These are phyloP conservation scores for Dactylellina drechsleri DNA, from an alignment of 2,329 filamentous ascomycete genomes.

Conservation along the genomic window DNA sequence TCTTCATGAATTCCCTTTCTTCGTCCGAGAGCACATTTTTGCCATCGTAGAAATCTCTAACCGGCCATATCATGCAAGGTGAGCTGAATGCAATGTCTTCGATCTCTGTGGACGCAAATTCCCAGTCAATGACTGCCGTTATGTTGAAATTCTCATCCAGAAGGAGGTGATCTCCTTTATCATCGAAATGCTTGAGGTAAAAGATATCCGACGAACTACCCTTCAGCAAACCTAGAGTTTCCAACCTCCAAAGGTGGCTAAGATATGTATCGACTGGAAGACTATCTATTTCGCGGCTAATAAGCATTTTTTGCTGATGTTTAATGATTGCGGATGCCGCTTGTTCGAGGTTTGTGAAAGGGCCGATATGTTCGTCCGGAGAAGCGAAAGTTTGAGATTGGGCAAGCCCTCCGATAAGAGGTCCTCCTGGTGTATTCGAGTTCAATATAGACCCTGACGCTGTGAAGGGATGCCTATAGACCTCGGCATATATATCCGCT, in stretches of 20 bases:
- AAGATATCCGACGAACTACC: slow-evolving; percentile 57
- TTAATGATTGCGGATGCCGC: slow-evolving; percentile 56
- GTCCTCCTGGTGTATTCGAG: slow-evolving; percentile 53
- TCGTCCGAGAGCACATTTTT: slow-evolving; percentile 58
- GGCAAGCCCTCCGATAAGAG: slow-evolving; percentile 13
- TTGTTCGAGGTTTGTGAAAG: slow-evolving; percentile 56
- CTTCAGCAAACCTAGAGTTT: slow-evolving; percentile 54
- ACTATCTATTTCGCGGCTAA: slow-evolving; percentile 60
- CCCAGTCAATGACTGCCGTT: slow-evolving; percentile 66
- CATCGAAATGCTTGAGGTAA: slow-evolving; percentile 65
- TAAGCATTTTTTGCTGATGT: slow-evolving; percentile 60
- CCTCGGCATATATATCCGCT: slow-evolving; percentile 60
- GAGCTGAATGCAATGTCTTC: slow-evolving; percentile 59
- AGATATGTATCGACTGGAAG: slow-evolving; percentile 61
- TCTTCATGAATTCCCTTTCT: slow-evolving; percentile 56
- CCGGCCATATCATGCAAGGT: slow-evolving; percentile 61
- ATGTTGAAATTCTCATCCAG: slow-evolving; percentile 65
- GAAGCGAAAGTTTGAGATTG: slow-evolving; percentile 13
- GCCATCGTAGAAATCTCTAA: slow-evolving; percentile 60
- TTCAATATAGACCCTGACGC: slow-evolving; percentile 58
- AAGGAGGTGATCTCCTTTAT: slow-evolving; percentile 66
- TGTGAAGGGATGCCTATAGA: slow-evolving; percentile 60
- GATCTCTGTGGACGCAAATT: slow-evolving; percentile 60
- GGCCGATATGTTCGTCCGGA: slow-evolving; percentile 60
- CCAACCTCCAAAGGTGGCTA: slow-evolving; percentile 63